Percentiles rank a stretch among this genome's conserved stretches.
Evolutionary conservation across 805 yeast species (phyloP).

Genomic region (Starmera dryadoides): DNA sequence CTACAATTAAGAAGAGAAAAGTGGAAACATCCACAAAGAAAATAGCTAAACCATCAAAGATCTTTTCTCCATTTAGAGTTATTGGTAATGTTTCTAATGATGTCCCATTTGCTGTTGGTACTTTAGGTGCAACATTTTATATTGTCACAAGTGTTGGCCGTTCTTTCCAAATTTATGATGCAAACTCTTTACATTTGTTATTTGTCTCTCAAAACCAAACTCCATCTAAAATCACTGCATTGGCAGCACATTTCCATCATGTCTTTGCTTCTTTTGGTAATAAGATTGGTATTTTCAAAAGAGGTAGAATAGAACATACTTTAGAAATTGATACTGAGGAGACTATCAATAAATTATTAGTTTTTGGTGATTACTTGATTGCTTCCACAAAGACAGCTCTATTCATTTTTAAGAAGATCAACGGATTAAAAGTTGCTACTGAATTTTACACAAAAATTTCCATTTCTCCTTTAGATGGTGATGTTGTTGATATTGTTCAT

Average conservation of each 20-base stretch:
- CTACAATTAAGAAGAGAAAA: constrained; percentile 11
- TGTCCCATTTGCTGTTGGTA: constrained; percentile 80
- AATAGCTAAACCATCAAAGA: constrained; percentile 34
- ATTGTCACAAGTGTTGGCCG: constrained; percentile 86
- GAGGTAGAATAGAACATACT: constrained; percentile 58
- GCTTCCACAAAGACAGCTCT: constrained; percentile 43
- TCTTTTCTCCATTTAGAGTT: constrained; percentile 83
- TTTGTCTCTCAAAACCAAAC: constrained; percentile 84
- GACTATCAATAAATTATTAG: constrained; percentile 40
- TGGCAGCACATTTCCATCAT: constrained; percentile 77
- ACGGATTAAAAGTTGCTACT: constrained; percentile 39
- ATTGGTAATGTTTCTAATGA: constrained; percentile 87
- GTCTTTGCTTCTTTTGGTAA: constrained; percentile 73
- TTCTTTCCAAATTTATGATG: constrained; percentile 90
- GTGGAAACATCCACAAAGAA: constrained; percentile 3
- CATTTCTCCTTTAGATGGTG: constrained; percentile 59
- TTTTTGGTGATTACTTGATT: constrained; percentile 76
- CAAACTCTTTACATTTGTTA: constrained; percentile 71
- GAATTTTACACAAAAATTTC: constrained; percentile 60
- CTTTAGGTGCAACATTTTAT: constrained; percentile 81
- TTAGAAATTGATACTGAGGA: constrained; percentile 28
- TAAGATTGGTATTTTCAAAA: constrained; percentile 67
- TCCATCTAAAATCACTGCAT: constrained; percentile 55
- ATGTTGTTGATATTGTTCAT: constrained; percentile 63
- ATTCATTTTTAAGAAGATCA: constrained; percentile 46